Base-by-base conservation (phyloP, 2,329 filamentous ascomycete species). In the Sclerotinia glacialis region DNA sequence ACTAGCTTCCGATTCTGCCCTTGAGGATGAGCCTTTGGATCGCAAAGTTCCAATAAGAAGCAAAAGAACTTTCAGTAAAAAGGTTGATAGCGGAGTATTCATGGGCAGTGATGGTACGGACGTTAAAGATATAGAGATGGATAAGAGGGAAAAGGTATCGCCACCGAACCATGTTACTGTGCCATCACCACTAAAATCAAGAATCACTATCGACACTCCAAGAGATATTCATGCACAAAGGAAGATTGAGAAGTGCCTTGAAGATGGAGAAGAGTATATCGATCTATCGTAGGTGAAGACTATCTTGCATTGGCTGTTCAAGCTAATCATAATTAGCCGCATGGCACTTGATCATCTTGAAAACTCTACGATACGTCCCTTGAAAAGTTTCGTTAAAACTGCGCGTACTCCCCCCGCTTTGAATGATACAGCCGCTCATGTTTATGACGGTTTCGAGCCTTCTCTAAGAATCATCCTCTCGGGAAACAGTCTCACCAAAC, bases 11-110 rank as follows among this genome's bases (percentile, higher is more conserved):
- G 71, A 76, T 67, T 49, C 61, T 55, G 58, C 52, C 26, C 62
- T 63, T 40, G 52, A 69, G 44, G 64, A 73, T 60, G 68, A 42
- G n/a, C 60, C 8, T 11, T 66, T 66, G 6, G 37, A 31, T 14
- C 37, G 47, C 37, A 61, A 60, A 61, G 26, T 37, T 37, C 62
- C 67, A 7, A 70, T 63, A 59, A 74, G 72, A 60, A 71, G 64
- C 54, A 87, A 83, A 75, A 81, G 86, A 49, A 80, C 80, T 18
- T 79, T 90, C 64, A 79, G 81, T 71, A 81, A 86, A 62, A 85
- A 89, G 70, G 78, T 84, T 67, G 89, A 92, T 76, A 91, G 88
- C 75, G 88, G 87, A 61, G 83, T 92, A 3, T 92, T 83, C 78
- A 82, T 92, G 79, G 86, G 83, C 5, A 89, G 86, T 69, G 88